Conservation (phyloP, 305 asterid genomes). For the Fraxinus baroniana region DNA sequence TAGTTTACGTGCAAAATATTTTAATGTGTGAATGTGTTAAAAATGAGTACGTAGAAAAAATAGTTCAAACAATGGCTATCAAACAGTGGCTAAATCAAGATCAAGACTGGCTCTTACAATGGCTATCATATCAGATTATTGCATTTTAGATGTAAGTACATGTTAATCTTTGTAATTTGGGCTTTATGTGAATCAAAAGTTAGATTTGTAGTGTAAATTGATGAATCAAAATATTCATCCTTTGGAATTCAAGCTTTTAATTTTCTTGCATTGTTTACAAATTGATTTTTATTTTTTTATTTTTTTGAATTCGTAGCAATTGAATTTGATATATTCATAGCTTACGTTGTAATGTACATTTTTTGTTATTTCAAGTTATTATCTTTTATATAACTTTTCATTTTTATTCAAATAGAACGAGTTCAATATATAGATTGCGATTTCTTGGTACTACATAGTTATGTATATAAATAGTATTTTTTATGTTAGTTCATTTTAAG, state of each 20-base stretch:
- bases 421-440: no score
- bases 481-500: no score
- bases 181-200: neutral
- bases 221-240: neutral
- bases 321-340: neutral
- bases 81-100: neutral
- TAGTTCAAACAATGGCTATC: no score
- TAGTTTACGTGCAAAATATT: no score
- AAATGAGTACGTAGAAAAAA: neutral
- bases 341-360: neutral
- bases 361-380: neutral
- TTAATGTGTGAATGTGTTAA: no score
- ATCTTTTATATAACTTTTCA: neutral
- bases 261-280: no score
- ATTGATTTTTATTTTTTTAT: no score
- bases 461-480: neutral
- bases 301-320: neutral
- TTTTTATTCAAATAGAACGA: neutral
- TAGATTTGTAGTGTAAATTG: neutral
- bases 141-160: no score
- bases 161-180: neutral
- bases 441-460: neutral
- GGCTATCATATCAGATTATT: no score
- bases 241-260: neutral
- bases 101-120: neutral